Percentiles rank a stretch among this genome's conserved stretches.
These are phyloP conservation scores for Apodospora peruviana DNA, from an alignment of 495 filamentous ascomycete genomes.

Conservation along the genomic window DNA sequence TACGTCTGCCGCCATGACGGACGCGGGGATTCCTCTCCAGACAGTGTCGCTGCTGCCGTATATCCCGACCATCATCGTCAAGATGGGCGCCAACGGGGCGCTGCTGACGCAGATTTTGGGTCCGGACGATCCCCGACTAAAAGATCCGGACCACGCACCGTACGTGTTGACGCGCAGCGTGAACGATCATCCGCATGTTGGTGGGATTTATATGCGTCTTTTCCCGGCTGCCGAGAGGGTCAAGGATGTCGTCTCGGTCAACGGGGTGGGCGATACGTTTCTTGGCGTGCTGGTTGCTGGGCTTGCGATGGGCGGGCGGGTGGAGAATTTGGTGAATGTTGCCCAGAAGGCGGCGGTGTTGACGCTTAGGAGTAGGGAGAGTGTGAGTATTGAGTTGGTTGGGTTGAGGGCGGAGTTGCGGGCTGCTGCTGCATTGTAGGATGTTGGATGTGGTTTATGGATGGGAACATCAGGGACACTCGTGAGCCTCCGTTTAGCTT, in stretches of 20 bases:
- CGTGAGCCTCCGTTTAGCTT: too few relatives aligned
- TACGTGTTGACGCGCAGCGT: slow-evolving; percentile 61
- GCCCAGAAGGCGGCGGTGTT: slow-evolving; percentile 73
- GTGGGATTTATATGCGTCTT: slow-evolving; percentile 79
- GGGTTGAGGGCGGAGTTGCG: slow-evolving; percentile 29
- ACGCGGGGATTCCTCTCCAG: slow-evolving; percentile 76
- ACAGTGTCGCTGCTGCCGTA: slow-evolving; percentile 79
- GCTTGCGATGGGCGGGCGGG: slow-evolving; percentile 40
- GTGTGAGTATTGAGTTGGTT: slow-evolving; percentile 53
- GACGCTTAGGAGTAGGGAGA: slow-evolving; percentile 66
- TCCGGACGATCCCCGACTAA: slow-evolving; percentile 58
- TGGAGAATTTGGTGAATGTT: slow-evolving; percentile 46
- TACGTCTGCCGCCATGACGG: slow-evolving; percentile 58
- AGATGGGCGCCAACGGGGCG: slow-evolving; percentile 74
- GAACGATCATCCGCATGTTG: slow-evolving; percentile 51
- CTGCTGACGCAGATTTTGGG: slow-evolving; percentile 66
- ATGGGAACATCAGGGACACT: background rate
- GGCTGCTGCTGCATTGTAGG: slow-evolving; percentile 4
- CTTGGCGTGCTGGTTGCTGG: slow-evolving; percentile 74
- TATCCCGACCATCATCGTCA: slow-evolving; percentile 76
- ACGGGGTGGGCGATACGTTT: slow-evolving; percentile 92
- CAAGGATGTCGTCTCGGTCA: slow-evolving; percentile 75
- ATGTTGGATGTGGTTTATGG: too few relatives aligned
- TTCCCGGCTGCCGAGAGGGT: slow-evolving; percentile 66
- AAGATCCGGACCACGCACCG: slow-evolving; percentile 50